A percentile compares a stretch with the other conserved stretches of the same genome.
Conservation (phyloP, 2,329 filamentous ascomycete genomes). For the Colletotrichum sp. region DNA sequence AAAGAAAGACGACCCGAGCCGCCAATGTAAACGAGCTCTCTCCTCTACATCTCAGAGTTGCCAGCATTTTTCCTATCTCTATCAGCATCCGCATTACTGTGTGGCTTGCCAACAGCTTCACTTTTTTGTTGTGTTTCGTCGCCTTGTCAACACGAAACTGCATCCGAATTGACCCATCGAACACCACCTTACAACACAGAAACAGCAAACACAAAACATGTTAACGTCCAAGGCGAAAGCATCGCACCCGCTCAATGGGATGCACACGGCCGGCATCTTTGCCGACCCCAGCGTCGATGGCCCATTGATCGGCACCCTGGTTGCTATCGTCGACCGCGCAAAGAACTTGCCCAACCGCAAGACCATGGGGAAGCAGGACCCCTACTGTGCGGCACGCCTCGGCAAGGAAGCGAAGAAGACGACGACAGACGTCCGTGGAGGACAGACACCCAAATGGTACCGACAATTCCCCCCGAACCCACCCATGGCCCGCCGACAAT, state of each 20-base stretch:
- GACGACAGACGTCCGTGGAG: conserved; percentile 88
- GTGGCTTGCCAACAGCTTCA: background rate
- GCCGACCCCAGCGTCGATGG: conserved; percentile 94
- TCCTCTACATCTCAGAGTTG: background rate
- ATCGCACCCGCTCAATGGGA: conserved; percentile 59
- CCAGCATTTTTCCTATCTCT: background rate
- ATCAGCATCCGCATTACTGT: background rate
- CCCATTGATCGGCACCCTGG: conserved; percentile 89
- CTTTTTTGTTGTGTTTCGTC: background rate
- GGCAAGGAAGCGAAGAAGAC: conserved; percentile 99
- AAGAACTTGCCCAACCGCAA: conserved; percentile 97
- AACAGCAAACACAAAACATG: conserved; percentile 12
- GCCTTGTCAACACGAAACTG: background rate
- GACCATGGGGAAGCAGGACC: conserved; percentile 98
- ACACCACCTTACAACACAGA: background rate
- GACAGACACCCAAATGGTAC: conserved; percentile 95
- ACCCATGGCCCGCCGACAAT: background rate
- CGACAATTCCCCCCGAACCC: background rate
- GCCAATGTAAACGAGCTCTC: background rate
- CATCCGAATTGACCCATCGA: background rate
- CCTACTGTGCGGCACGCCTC: conserved; percentile 90
- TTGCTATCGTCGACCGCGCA: conserved; percentile 89
- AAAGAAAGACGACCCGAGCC: background rate
- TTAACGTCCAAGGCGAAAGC: conserved; percentile 56
- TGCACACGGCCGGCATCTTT: conserved; percentile 91